Conservation (phyloP, 306 rosid species). For the Prunus salicina region DNA sequence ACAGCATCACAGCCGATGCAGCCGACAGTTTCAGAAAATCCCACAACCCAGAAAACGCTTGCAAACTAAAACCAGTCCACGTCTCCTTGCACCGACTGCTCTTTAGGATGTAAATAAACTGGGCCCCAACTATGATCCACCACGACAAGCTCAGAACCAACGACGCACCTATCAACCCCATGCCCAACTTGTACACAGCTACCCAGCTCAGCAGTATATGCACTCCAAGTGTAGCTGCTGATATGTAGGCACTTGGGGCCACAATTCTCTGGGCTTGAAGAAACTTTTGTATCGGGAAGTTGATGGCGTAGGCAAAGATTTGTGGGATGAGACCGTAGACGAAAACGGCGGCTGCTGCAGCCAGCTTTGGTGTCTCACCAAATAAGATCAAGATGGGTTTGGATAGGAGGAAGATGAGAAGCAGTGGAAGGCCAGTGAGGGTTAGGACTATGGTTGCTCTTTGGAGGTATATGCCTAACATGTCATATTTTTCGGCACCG, state of each 20-base stretch:
- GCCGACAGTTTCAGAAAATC: conserved; percentile 50
- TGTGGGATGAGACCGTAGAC: conserved; percentile 78
- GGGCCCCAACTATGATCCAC: conserved; percentile 72
- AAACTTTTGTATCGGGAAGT: conserved; percentile 80
- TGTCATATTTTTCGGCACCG: conserved; percentile 55
- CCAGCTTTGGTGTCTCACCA: conserved; percentile 32
- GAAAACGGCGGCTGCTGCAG: conserved; percentile 49
- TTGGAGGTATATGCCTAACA: conserved; percentile 72
- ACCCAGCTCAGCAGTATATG: conserved; percentile 54
- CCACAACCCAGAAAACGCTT: conserved; percentile 51
- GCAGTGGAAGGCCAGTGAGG: conserved; percentile 48
- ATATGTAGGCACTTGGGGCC: conserved; percentile 55
- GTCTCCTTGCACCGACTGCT: conserved; percentile 35
- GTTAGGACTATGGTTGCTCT: conserved; percentile 46
- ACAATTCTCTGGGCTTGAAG: conserved; percentile 77
- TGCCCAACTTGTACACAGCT: conserved; percentile 40
- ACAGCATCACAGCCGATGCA: conserved; percentile 76
- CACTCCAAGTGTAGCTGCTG: conserved; percentile 39
- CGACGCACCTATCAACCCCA: conserved; percentile 59
- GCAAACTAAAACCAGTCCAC: conserved; percentile 48
- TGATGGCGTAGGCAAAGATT: conserved; percentile 65
- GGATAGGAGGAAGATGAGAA: conserved; percentile 38
- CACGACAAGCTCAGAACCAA: conserved; percentile 63
- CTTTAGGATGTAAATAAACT: conserved; percentile 37
- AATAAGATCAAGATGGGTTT: conserved; percentile 44